Evolutionary conservation across 2,329 filamentous ascomycete species (phyloP).

Genomic region (Emmonsiellopsis sp.): DNA sequence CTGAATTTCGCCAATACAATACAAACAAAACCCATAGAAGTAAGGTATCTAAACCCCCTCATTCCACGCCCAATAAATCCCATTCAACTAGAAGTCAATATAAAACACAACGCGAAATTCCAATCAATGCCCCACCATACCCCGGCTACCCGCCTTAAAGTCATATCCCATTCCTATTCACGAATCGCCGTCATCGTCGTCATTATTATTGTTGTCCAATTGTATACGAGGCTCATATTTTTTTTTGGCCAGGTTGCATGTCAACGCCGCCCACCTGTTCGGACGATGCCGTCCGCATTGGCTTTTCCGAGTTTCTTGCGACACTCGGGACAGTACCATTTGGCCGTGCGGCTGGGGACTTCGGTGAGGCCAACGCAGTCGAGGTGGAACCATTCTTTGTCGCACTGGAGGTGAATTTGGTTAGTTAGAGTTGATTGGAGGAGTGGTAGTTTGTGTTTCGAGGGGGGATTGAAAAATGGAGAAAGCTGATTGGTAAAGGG

Average conservation of each 20-base stretch:
- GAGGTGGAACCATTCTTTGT: conserved; percentile 60
- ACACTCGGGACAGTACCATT: conserved; percentile 60
- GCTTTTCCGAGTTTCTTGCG: conserved; percentile 40
- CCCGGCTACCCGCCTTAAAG: too few relatives aligned
- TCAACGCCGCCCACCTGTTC: conserved; percentile 25
- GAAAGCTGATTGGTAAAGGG: background rate
- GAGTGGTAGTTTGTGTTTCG: background rate
- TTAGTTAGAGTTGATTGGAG: conserved; percentile 2
- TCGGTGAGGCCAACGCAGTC: conserved; percentile 51
- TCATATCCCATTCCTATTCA: background rate
- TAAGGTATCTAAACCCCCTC: too few relatives aligned
- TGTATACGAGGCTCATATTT: background rate
- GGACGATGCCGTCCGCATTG: conserved; percentile 29
- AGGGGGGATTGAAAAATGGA: background rate
- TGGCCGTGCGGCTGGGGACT: conserved; percentile 50
- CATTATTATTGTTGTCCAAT: background rate
- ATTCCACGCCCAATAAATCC: too few relatives aligned
- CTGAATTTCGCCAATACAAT: too few relatives aligned
- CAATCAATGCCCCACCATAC: too few relatives aligned
- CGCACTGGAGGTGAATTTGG: conserved; percentile 39
- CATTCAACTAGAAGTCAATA: too few relatives aligned
- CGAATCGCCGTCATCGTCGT: background rate
- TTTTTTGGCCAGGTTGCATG: background rate
- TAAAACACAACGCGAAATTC: too few relatives aligned
- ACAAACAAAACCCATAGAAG: too few relatives aligned